phyloP scores from a whole-genome alignment of 306 rosid genomes.

The Trichosanthes truncata region DNA sequence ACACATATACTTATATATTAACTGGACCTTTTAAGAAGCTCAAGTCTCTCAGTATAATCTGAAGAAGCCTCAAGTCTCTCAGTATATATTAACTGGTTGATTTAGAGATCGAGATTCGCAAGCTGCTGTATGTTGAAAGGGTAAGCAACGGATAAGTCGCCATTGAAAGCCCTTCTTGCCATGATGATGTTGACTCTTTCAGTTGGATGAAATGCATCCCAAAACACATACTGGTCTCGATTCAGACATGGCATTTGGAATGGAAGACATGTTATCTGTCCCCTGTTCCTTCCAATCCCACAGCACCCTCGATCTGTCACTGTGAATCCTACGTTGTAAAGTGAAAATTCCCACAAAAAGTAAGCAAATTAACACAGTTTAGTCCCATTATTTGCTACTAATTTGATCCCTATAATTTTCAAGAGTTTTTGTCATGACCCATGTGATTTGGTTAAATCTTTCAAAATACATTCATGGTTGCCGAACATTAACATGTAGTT shows the following conservation, averaged over 20 bases:
- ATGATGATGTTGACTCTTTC: constrained; percentile 57
- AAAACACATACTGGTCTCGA: constrained; percentile 54
- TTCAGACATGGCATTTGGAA: constrained; percentile 64
- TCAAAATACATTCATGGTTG: no score
- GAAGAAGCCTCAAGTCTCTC: no score
- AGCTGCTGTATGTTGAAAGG: constrained; percentile 66
- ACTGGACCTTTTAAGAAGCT: no score
- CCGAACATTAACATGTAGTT: no score
- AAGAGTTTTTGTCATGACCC: no score
- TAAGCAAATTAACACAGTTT: background rate
- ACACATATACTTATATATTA: background rate
- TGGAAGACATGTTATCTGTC: constrained; percentile 84
- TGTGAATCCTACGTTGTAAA: background rate
- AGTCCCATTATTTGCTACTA: no score
- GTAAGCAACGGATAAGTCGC: constrained; percentile 32
- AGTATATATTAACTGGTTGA: background rate
- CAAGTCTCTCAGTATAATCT: no score
- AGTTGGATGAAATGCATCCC: constrained; percentile 98
- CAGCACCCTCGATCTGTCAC: constrained; percentile 64
- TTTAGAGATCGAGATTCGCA: constrained; percentile 30
- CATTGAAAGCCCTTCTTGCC: constrained; percentile 62
- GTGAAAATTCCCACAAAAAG: no score
- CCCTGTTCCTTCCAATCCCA: constrained; percentile 81
- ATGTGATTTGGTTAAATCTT: no score
- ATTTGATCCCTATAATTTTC: no score